phyloP scores from a whole-genome alignment of 208 protist species.

The Leishmania braziliensis region DNA sequence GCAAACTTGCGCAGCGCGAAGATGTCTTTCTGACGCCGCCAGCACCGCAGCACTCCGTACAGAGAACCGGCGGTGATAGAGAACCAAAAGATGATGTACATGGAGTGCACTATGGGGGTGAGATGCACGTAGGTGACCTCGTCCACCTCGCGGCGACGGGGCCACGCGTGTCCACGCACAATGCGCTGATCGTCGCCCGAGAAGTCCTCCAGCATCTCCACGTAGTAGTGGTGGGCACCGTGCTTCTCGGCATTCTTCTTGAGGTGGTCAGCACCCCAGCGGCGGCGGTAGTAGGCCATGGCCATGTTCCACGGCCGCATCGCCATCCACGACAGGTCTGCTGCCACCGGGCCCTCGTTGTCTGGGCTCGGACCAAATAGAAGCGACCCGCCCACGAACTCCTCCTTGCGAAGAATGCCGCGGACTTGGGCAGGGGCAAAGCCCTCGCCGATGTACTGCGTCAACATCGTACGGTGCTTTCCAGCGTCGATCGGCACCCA shows the following conservation, averaged over 20 bases:
- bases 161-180: conserved; percentile 76
- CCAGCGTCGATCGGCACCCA: conserved; percentile 90
- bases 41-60: conserved; percentile 82
- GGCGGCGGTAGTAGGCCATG: conserved; percentile 65
- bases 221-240: conserved; percentile 79
- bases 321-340: conserved; percentile 78
- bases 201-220: conserved; percentile 90
- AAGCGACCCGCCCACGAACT: conserved; percentile 62
- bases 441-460: conserved; percentile 87
- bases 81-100: conserved; percentile 90
- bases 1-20: conserved; percentile 64
- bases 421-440: conserved; percentile 49
- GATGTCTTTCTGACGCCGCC: conserved; percentile 69
- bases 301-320: conserved; percentile 84
- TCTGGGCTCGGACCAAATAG: conserved; percentile 59
- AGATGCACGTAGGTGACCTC: conserved; percentile 88
- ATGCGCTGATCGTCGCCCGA: conserved; percentile 88
- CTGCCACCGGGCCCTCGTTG: conserved; percentile 73
- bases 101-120: conserved; percentile 83
- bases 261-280: conserved; percentile 49
- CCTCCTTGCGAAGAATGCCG: conserved; percentile 78
- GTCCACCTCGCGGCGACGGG: conserved; percentile 68
- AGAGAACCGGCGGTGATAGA: conserved; percentile 74
- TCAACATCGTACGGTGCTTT: conserved; percentile 81
- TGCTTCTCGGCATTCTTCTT: conserved; percentile 44